A percentile compares a stretch with the other conserved stretches of the same genome.
These are phyloP conservation scores for Angophora floribunda DNA, from an alignment of 345 rosid species.

Conservation along the genomic window DNA sequence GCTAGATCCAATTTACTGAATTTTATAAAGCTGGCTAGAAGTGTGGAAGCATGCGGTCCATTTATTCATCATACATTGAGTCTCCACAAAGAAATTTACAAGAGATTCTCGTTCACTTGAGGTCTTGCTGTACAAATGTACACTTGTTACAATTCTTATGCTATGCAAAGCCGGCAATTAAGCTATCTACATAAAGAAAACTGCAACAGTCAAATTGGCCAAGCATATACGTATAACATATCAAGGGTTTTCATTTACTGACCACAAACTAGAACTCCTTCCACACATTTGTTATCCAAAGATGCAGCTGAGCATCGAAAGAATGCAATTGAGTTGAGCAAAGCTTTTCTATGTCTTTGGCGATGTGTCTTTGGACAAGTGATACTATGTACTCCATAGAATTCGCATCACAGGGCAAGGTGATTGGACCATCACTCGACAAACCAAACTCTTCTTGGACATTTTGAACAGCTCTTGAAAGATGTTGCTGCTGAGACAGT, in stretches of 20 bases:
- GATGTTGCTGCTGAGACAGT: background rate
- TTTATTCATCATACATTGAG: background rate
- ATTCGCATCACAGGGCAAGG: conserved; percentile 12
- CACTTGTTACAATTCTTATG: background rate
- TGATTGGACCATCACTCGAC: conserved; percentile 8
- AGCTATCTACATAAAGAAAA: background rate
- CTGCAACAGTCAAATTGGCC: background rate
- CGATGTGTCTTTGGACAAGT: background rate
- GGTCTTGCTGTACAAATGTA: background rate
- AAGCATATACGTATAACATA: background rate
- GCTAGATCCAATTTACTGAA: background rate
- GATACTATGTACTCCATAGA: conserved; percentile 8
- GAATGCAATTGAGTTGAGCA: conserved; percentile 1
- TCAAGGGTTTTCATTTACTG: background rate
- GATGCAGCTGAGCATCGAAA: background rate
- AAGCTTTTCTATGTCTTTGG: conserved; percentile 3
- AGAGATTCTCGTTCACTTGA: background rate
- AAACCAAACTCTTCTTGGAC: conserved; percentile 23
- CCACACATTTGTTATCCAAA: background rate
- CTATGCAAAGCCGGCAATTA: background rate
- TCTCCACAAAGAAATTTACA: background rate
- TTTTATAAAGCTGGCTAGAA: background rate
- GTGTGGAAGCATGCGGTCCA: background rate
- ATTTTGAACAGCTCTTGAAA: conserved; percentile 5
- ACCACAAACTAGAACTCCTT: background rate